phyloP scores from a whole-genome alignment of 2,329 filamentous ascomycete species.

The Penicillium italicum region DNA sequence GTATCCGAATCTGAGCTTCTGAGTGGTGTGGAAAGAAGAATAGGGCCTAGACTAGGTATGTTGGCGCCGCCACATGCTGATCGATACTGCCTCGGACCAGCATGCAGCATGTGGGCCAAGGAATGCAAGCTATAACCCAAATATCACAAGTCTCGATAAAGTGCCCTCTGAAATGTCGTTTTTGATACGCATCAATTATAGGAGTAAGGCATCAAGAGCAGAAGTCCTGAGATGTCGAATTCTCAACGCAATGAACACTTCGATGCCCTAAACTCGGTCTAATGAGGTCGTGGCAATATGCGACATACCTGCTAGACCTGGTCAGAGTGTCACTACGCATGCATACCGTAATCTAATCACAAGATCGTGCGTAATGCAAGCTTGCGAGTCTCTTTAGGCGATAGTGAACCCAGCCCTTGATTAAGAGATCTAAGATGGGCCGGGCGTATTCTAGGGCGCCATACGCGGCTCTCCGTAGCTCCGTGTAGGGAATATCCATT shows the following conservation, averaged over 20 bases:
- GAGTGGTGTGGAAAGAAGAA: background rate
- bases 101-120: background rate
- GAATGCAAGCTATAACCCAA: background rate
- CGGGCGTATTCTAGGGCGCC: too few relatives aligned
- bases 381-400: background rate
- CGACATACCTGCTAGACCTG: background rate
- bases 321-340: background rate
- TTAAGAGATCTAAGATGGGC: background rate
- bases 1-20: background rate
- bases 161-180: background rate
- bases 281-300: background rate
- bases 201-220: background rate
- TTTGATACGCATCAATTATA: too few relatives aligned
- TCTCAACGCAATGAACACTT: too few relatives aligned
- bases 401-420: background rate
- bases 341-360: background rate
- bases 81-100: background rate
- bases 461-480: background rate
- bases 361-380: background rate
- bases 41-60: background rate
- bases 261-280: background rate
- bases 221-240: too few relatives aligned
- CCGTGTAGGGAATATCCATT: background rate
- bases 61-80: background rate
- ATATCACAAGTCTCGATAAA: background rate